A percentile compares a stretch with the other conserved stretches of the same genome.
Evolutionary conservation across 2,329 filamentous ascomycete species (phyloP).

Genomic region (Zalaria obscura): DNA sequence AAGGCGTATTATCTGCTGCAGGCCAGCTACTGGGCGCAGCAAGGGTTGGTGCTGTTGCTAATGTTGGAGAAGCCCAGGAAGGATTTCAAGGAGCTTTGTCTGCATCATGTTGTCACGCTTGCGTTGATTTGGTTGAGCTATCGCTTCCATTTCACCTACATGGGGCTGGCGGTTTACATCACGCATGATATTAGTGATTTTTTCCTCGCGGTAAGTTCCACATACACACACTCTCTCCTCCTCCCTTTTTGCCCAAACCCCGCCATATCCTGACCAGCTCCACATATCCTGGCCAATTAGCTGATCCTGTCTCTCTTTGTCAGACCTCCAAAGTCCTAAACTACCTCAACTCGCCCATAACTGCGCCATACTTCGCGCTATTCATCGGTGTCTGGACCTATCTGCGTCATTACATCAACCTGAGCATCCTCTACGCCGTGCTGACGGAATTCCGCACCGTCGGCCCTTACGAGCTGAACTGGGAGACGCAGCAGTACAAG

Average conservation of each 20-base stretch:
- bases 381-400: slow-evolving; percentile 84
- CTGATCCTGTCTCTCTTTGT: too few species aligned
- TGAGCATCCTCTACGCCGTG: slow-evolving; percentile 60
- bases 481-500: slow-evolving; percentile 66
- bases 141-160: slow-evolving; percentile 93
- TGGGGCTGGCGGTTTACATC: slow-evolving; percentile 84
- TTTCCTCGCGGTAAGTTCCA: slow-evolving; percentile 78
- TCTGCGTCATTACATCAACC: slow-evolving; percentile 72
- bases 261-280: too few species aligned
- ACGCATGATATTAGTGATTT: slow-evolving; percentile 93
- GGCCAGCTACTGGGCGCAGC: slow-evolving; percentile 90
- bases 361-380: slow-evolving; percentile 69
- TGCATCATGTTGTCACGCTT: slow-evolving; percentile 82
- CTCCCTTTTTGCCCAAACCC: too few species aligned
- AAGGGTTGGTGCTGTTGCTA: slow-evolving; percentile 74
- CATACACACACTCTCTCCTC: not conserved
- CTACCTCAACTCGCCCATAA: slow-evolving; percentile 68
- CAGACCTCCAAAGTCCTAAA: slow-evolving; percentile 88
- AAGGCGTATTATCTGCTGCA: slow-evolving; percentile 96
- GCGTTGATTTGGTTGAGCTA: slow-evolving; percentile 76
- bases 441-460: slow-evolving; percentile 62
- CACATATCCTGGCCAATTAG: too few species aligned
- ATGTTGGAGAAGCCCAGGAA: slow-evolving; percentile 87
- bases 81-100: slow-evolving; percentile 86
- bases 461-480: slow-evolving; percentile 62